Conservation (phyloP, 2,329 filamentous ascomycete species). For the Diaporthe sp. region DNA sequence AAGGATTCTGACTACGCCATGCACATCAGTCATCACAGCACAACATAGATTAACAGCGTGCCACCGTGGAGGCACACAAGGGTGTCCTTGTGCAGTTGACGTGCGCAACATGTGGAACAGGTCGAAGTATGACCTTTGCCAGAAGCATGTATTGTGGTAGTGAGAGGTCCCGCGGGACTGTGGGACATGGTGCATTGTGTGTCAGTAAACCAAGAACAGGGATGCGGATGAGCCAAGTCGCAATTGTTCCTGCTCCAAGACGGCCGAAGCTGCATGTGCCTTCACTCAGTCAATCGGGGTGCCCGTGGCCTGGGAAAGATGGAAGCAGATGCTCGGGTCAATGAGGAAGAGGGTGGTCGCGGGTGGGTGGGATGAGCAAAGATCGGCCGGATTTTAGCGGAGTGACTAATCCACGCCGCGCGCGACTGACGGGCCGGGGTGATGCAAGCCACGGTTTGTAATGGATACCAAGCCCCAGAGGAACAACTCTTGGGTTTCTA, state of each 20-base stretch:
- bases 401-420: slow-evolving; percentile 24
- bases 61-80: background rate
- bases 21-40: background rate
- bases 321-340: slow-evolving; percentile 2
- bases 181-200: background rate
- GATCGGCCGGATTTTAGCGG: slow-evolving; percentile 18
- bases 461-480: background rate
- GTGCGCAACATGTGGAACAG: background rate
- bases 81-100: too few relatives aligned
- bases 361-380: background rate
- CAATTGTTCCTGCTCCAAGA: background rate
- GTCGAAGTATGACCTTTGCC: background rate
- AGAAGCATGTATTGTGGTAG: background rate
- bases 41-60: background rate
- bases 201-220: background rate
- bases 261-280: background rate
- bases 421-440: background rate
- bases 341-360: background rate
- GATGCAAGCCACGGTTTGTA: slow-evolving; percentile 27
- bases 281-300: slow-evolving; percentile 17
- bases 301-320: background rate
- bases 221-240: background rate
- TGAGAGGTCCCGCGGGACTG: background rate
- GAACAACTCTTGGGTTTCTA: slow-evolving; percentile 11
- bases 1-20: background rate